A percentile compares a stretch with the other conserved stretches of the same genome.
Evolutionary conservation across 2,329 filamentous ascomycete species (phyloP).

Genomic region (Microdochium nivale): DNA sequence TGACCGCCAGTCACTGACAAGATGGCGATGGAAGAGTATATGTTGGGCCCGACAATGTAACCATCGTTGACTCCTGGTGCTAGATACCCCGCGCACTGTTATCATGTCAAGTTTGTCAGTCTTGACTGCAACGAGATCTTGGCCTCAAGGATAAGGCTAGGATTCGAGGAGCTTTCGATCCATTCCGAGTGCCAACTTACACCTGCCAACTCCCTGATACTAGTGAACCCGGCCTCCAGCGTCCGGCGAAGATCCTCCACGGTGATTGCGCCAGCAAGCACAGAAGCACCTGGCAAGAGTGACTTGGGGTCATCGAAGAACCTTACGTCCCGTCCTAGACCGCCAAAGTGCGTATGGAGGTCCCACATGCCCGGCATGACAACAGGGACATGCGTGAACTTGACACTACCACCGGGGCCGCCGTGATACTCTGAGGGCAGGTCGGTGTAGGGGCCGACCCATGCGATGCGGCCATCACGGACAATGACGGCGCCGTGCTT

Average conservation of each 20-base stretch:
- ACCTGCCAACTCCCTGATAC: constrained; percentile 38
- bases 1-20: constrained; percentile 41
- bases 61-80: constrained; percentile 32
- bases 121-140: not conserved
- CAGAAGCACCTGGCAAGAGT: constrained; percentile 11
- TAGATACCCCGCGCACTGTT: constrained; percentile 30
- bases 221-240: constrained; percentile 40
- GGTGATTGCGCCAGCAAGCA: constrained; percentile 29
- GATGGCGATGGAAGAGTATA: constrained; percentile 34
- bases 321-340: constrained; percentile 15
- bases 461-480: constrained; percentile 27
- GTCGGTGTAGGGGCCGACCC: constrained; percentile 22
- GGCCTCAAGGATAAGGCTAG: no score
- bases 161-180: constrained; percentile 5
- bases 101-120: not conserved
- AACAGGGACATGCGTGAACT: constrained; percentile 26
- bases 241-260: constrained; percentile 30
- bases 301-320: constrained; percentile 11
- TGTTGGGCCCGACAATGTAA: constrained; percentile 34
- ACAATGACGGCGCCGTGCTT: constrained; percentile 28
- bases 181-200: constrained; percentile 1
- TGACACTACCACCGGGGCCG: constrained; percentile 6
- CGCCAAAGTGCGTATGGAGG: constrained; percentile 38
- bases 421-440: constrained; percentile 23
- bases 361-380: constrained; percentile 46